phyloP scores from a whole-genome alignment of 441 rosid genomes.

The Metrosideros polymorpha region DNA sequence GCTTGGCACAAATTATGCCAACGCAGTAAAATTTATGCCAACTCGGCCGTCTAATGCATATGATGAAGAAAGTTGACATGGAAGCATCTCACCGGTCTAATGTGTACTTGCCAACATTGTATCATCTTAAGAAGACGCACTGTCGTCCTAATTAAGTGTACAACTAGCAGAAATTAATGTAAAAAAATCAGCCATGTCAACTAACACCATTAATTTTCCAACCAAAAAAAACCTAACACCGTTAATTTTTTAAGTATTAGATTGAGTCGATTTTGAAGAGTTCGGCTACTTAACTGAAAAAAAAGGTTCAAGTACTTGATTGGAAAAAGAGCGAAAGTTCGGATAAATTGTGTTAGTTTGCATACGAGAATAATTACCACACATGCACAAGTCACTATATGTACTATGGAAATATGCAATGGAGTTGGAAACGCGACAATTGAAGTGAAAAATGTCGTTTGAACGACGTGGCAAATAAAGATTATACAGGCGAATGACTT shows the following conservation, averaged over 20 bases:
- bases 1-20: background rate
- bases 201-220: no score
- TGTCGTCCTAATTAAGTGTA: background rate
- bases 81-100: background rate
- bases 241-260: background rate
- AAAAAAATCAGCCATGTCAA: background rate
- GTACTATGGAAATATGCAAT: background rate
- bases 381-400: background rate
- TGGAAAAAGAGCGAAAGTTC: background rate
- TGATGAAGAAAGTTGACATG: background rate
- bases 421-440: background rate
- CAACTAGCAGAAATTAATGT: background rate
- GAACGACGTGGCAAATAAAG: background rate
- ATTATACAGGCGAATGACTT: background rate
- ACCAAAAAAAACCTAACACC: no score
- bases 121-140: background rate
- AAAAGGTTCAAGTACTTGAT: background rate
- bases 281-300: background rate
- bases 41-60: rapidly evolving
- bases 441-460: background rate
- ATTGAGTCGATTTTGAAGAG: background rate
- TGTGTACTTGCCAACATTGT: background rate
- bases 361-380: background rate
- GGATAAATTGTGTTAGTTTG: background rate
- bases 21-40: no score